phyloP scores from a whole-genome alignment of 768 basidiomycete species.

The Xerocomellus chrysenteron region DNA sequence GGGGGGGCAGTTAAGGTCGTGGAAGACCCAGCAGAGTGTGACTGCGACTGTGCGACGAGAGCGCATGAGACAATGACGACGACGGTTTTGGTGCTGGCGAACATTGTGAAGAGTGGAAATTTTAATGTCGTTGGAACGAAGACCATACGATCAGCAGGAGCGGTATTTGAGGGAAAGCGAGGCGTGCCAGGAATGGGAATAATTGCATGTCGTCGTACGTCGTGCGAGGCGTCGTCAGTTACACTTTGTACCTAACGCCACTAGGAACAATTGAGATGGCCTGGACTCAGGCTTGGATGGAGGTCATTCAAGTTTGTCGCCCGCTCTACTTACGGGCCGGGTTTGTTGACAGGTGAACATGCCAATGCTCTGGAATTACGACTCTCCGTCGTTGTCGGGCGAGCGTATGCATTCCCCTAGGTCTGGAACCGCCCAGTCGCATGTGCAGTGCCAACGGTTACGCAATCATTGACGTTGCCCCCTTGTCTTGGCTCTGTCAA shows the following conservation, averaged over 20 bases:
- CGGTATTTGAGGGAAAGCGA: slow-evolving; percentile 14
- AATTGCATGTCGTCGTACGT: background rate
- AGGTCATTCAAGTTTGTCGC: too few species aligned
- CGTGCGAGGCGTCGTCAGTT: background rate
- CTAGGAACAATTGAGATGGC: too few species aligned
- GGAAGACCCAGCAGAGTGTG: background rate
- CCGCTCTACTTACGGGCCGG: too few species aligned
- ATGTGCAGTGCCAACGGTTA: background rate
- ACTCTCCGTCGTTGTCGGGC: background rate
- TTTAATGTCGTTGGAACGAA: background rate
- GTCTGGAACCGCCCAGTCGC: slow-evolving; percentile 2
- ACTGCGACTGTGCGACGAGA: slow-evolving; percentile 24
- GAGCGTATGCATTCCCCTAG: background rate
- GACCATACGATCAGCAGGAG: too few species aligned
- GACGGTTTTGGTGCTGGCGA: slow-evolving; percentile 19
- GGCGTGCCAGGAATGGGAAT: slow-evolving; percentile 10
- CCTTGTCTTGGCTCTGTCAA: too few species aligned
- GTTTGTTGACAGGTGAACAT: too few species aligned
- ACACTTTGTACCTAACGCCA: too few species aligned
- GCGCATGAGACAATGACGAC: slow-evolving; percentile 11
- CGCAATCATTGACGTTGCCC: too few species aligned
- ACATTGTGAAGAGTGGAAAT: slow-evolving; percentile 9
- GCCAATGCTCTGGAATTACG: too few species aligned
- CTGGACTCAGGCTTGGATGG: too few species aligned
- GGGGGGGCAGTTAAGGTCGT: background rate